Percentiles rank a stretch among this genome's conserved stretches.
These are phyloP conservation scores for Bromus sterilis DNA, from an alignment of 176 grass and related monocot species.

Conservation along the genomic window DNA sequence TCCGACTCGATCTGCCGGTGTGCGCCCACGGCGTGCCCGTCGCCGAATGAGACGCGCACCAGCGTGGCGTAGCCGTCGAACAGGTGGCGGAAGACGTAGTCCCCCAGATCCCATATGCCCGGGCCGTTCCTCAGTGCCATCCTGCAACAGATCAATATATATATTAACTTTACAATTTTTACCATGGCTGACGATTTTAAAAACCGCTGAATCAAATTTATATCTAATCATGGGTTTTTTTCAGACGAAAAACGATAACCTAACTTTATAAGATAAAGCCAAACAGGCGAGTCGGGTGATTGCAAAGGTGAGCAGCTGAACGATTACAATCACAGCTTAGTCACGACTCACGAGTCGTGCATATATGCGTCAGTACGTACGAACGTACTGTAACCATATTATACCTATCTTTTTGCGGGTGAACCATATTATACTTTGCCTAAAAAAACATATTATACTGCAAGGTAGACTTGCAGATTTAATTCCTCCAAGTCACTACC, in stretches of 20 bases:
- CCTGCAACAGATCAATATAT: conserved; percentile 35
- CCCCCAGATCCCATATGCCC: conserved; percentile 81
- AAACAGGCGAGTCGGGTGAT: too few relatives aligned
- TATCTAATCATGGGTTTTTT: too few relatives aligned
- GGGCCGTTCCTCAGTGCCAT: conserved; percentile 92
- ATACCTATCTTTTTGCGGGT: too few relatives aligned
- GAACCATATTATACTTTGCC: too few relatives aligned
- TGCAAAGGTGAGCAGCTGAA: not conserved
- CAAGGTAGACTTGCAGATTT: not conserved
- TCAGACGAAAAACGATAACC: too few relatives aligned
- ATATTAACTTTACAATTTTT: not conserved
- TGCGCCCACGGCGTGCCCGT: conserved; percentile 39
- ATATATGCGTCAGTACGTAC: not conserved
- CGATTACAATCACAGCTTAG: not conserved
- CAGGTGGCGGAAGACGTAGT: conserved; percentile 84
- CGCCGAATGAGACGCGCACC: conserved; percentile 65
- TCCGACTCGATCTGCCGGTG: conserved; percentile 93
- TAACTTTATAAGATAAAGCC: too few relatives aligned
- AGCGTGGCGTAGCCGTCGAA: conserved; percentile 96
- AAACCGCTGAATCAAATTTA: too few relatives aligned
- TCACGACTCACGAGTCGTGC: not conserved
- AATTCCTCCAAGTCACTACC: not conserved
- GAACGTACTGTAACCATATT: not conserved
- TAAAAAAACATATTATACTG: too few relatives aligned
- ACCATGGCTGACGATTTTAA: too few relatives aligned